These are phyloP conservation scores for Cenchrus americanus DNA, from an alignment of 176 grass and related monocot species.

Conservation along the genomic window DNA sequence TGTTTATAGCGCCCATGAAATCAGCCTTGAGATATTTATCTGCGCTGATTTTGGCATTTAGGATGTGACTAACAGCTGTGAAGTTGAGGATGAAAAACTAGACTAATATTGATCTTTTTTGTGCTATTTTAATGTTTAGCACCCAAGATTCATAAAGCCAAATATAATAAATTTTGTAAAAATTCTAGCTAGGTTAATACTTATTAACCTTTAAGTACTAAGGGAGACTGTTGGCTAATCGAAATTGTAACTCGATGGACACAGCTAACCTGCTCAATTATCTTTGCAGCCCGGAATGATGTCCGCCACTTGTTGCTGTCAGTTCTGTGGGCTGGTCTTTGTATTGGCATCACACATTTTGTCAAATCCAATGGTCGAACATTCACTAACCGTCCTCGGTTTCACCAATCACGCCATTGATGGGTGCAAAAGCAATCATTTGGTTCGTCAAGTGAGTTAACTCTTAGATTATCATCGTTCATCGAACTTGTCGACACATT, in stretches of 20 bases:
- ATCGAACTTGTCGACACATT: slow-evolving; percentile 15
- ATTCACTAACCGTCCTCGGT: slow-evolving; percentile 84
- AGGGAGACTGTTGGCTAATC: neutral
- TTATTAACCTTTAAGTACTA: neutral
- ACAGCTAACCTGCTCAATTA: slow-evolving; percentile 20
- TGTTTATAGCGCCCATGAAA: neutral
- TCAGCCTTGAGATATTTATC: neutral
- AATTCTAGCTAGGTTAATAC: neutral
- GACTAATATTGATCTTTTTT: neutral
- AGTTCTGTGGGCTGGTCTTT: slow-evolving; percentile 85
- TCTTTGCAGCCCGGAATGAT: slow-evolving; percentile 70
- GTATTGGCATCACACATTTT: slow-evolving; percentile 69
- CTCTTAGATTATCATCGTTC: slow-evolving; percentile 7
- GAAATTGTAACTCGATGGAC: neutral
- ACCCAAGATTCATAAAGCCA: neutral
- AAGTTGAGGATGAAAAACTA: slow-evolving; percentile 3
- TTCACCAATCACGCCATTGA: slow-evolving; percentile 61
- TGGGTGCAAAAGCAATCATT: neutral
- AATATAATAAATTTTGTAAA: slow-evolving; percentile 8
- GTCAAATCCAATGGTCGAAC: slow-evolving; percentile 76
- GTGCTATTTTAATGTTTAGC: slow-evolving; percentile 5
- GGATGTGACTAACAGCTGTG: neutral
- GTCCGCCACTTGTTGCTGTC: slow-evolving; percentile 69
- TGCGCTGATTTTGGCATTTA: neutral
- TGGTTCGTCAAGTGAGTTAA: neutral